Conservation (phyloP, 345 rosid species). For the Nasturtium officinale region DNA sequence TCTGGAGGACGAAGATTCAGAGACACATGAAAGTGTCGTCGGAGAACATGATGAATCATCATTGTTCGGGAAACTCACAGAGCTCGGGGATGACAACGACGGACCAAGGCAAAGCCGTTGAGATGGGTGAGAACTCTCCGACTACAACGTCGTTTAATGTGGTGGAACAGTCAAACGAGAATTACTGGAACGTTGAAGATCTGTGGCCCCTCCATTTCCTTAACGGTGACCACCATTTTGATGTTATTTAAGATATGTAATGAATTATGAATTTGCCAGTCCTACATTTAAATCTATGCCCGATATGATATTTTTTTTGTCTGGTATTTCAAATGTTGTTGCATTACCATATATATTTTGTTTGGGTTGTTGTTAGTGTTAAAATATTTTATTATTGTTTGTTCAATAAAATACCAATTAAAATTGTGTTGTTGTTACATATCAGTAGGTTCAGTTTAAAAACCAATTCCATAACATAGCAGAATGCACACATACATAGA, state of each 20-base stretch:
- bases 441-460: background rate
- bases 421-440: background rate
- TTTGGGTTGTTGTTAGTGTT: too few relatives aligned
- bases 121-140: slow-evolving; percentile 23
- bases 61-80: slow-evolving; percentile 27
- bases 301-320: slow-evolving; percentile 1
- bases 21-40: slow-evolving; percentile 58
- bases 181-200: slow-evolving; percentile 84
- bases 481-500: slow-evolving; percentile 4
- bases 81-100: slow-evolving; percentile 26
- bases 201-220: slow-evolving; percentile 79
- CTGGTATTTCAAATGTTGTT: slow-evolving; percentile 20
- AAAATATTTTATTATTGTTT: too few relatives aligned
- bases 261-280: background rate
- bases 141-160: slow-evolving; percentile 19
- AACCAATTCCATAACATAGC: background rate
- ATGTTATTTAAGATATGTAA: slow-evolving; percentile 11
- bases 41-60: slow-evolving; percentile 8
- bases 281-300: background rate
- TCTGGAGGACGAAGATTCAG: slow-evolving; percentile 94
- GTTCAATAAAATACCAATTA: too few relatives aligned
- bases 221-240: slow-evolving; percentile 38
- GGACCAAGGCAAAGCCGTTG: slow-evolving; percentile 34
- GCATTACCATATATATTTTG: slow-evolving; percentile 1
- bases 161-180: slow-evolving; percentile 52